A percentile compares a stretch with the other conserved stretches of the same genome.
These are phyloP conservation scores for Citrus hindsii DNA, from an alignment of 345 rosid species.

Conservation along the genomic window DNA sequence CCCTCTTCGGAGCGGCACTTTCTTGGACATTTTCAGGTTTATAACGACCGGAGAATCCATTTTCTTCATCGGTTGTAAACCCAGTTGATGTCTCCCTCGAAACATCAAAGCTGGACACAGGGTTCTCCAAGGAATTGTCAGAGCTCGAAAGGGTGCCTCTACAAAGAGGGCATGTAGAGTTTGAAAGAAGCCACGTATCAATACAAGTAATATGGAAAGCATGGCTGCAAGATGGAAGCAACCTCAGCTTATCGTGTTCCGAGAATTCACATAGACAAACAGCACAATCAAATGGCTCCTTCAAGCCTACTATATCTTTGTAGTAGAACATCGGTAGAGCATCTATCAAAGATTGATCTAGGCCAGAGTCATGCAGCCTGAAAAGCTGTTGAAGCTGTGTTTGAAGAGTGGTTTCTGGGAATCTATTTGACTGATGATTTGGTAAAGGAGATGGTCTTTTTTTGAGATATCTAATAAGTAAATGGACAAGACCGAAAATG, in stretches of 20 bases:
- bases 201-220: constrained; percentile 74
- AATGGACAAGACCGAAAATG: constrained; percentile 54
- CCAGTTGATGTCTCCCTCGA: constrained; percentile 24
- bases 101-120: constrained; percentile 19
- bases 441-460: constrained; percentile 42
- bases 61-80: constrained; percentile 27
- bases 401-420: constrained; percentile 45
- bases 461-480: constrained; percentile 48
- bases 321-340: constrained; percentile 66
- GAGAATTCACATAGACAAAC: constrained; percentile 71
- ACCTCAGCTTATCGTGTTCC: constrained; percentile 51
- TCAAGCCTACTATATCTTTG: constrained; percentile 54
- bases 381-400: constrained; percentile 76
- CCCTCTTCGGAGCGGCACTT: constrained; percentile 25
- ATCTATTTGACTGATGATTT: constrained; percentile 39
- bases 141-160: constrained; percentile 45
- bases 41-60: constrained; percentile 14
- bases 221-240: constrained; percentile 65
- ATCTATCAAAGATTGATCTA: constrained; percentile 67
- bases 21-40: constrained; percentile 21
- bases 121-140: constrained; percentile 17
- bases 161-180: constrained; percentile 79
- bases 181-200: constrained; percentile 78
- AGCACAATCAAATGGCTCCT: constrained; percentile 75
- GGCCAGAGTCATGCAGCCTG: constrained; percentile 62